Evolutionary conservation across 805 yeast genomes (phyloP).

Genomic region (Candida glaebosa): DNA sequence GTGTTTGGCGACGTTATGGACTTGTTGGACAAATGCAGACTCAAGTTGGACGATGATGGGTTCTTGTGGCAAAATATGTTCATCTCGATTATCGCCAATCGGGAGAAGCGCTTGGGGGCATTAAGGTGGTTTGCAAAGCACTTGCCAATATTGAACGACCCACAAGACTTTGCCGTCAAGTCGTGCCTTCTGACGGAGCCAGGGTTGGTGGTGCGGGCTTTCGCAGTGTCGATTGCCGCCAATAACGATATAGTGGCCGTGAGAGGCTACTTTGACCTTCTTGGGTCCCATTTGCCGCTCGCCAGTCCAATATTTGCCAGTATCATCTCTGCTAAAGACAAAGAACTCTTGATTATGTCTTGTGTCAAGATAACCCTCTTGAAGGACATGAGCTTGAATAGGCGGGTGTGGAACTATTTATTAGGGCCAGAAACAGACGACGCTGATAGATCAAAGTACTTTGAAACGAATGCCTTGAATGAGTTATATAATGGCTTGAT

Average conservation of each 20-base stretch:
- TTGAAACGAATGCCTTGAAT: slow-evolving; percentile 52
- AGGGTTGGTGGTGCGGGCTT: slow-evolving; percentile 72
- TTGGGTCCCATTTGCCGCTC: slow-evolving; percentile 65
- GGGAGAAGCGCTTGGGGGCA: slow-evolving; percentile 82
- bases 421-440: slow-evolving; percentile 64
- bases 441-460: slow-evolving; percentile 49
- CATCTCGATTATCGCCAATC: slow-evolving; percentile 68
- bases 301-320: slow-evolving; percentile 53
- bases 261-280: slow-evolving; percentile 82
- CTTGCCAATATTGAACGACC: slow-evolving; percentile 54
- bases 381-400: slow-evolving; percentile 89
- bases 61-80: slow-evolving; percentile 87
- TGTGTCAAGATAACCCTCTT: slow-evolving; percentile 69
- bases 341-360: slow-evolving; percentile 53
- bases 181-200: slow-evolving; percentile 73
- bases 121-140: slow-evolving; percentile 67
- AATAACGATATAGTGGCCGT: slow-evolving; percentile 61
- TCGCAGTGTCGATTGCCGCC: slow-evolving; percentile 61
- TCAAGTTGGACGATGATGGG: slow-evolving; percentile 56
- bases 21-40: slow-evolving; percentile 58
- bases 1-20: slow-evolving; percentile 59
- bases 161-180: slow-evolving; percentile 47
- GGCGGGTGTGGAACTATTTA: slow-evolving; percentile 92
- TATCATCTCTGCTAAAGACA: slow-evolving; percentile 50
- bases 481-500: slow-evolving; percentile 53